phyloP scores from a whole-genome alignment of 2,329 filamentous ascomycete species.

The Periconia sp. region DNA sequence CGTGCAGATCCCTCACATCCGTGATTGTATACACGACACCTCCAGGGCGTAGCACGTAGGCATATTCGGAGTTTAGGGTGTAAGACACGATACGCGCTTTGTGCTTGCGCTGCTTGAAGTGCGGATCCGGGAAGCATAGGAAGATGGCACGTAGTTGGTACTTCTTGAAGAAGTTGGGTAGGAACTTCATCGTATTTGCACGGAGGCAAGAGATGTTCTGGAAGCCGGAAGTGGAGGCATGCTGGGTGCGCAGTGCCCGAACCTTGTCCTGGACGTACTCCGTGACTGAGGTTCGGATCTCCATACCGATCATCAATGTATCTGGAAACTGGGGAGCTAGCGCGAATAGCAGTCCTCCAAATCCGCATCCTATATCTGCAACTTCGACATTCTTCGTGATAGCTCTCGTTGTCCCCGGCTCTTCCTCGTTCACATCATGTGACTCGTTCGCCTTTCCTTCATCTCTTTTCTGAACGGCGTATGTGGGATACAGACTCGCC shows the following conservation, averaged over 20 bases:
- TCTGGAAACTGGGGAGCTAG: slow-evolving; percentile 82
- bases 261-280: slow-evolving; percentile 91
- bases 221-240: slow-evolving; percentile 62
- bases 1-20: slow-evolving; percentile 90
- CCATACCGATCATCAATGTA: slow-evolving; percentile 86
- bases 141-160: slow-evolving; percentile 88
- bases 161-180: slow-evolving; percentile 94
- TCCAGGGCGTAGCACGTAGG: slow-evolving; percentile 81
- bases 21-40: slow-evolving; percentile 96
- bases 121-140: slow-evolving; percentile 97
- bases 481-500: slow-evolving; percentile 82
- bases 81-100: slow-evolving; percentile 93
- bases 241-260: slow-evolving; percentile 75
- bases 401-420: slow-evolving; percentile 20
- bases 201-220: slow-evolving; percentile 89
- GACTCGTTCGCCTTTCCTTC: slow-evolving; percentile 22
- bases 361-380: slow-evolving; percentile 96
- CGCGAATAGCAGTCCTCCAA: slow-evolving; percentile 87
- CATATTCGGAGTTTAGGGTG: slow-evolving; percentile 91
- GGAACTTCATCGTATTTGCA: slow-evolving; percentile 98
- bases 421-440: slow-evolving; percentile 23
- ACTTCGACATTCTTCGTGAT: slow-evolving; percentile 80
- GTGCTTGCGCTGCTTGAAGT: slow-evolving; percentile 97
- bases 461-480: slow-evolving; percentile 51
- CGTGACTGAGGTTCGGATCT: slow-evolving; percentile 89